Conservation (phyloP, 73 alveolate genomes). For the Blepharisma stoltei region DNA sequence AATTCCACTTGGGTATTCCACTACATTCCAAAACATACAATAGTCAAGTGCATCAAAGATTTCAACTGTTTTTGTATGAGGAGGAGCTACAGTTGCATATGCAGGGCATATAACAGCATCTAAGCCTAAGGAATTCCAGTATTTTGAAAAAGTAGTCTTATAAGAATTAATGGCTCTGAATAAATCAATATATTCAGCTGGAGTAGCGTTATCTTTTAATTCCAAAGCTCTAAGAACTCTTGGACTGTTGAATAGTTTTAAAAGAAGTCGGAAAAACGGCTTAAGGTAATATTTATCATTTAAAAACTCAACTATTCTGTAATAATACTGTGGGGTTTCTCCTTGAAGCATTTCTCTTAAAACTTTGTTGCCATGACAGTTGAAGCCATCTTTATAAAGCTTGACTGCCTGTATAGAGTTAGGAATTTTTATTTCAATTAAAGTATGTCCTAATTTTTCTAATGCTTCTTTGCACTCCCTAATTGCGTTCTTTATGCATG, state of each 20-base stretch:
- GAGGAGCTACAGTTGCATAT: slow-evolving; percentile 51
- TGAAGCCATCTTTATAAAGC: not conserved
- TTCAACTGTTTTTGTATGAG: slow-evolving; percentile 38
- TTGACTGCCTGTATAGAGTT: not conserved
- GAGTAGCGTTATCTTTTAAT: not conserved
- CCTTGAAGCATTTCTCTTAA: not conserved
- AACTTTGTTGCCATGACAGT: not conserved
- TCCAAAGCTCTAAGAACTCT: not conserved
- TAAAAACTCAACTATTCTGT: not conserved
- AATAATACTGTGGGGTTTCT: slow-evolving; percentile 7
- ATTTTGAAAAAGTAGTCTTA: not conserved
- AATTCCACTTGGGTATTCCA: slow-evolving; percentile 57
- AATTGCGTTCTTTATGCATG: slow-evolving; percentile 49
- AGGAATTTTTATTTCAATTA: slow-evolving; percentile 36
- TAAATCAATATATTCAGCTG: not conserved
- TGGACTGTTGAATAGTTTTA: not conserved
- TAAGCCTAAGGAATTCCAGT: slow-evolving; percentile 36
- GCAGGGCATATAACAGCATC: slow-evolving; percentile 55
- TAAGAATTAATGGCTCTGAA: not conserved
- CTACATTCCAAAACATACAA: slow-evolving; percentile 49
- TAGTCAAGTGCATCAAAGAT: slow-evolving; percentile 36
- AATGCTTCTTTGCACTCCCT: slow-evolving; percentile 32
- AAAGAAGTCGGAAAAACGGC: not conserved
- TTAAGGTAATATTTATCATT: not conserved
- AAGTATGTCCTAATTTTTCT: slow-evolving; percentile 42